Evolutionary conservation across 805 yeast genomes (phyloP).

Genomic region (Metschnikowia anglica): DNA sequence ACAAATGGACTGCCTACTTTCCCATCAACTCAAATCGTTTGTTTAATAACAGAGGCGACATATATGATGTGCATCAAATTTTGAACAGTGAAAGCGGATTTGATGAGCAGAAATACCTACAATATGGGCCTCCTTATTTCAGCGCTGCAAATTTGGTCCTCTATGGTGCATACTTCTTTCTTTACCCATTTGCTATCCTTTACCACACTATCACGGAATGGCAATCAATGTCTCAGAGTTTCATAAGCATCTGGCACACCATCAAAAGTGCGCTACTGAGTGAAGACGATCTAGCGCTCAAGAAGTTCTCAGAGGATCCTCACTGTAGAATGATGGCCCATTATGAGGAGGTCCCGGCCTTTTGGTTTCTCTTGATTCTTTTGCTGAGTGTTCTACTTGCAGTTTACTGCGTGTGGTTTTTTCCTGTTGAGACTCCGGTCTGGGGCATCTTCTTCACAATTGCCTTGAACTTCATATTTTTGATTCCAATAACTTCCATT

Average conservation of each 20-base stretch:
- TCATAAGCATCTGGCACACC: constrained; percentile 34
- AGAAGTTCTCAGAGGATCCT: constrained; percentile 43
- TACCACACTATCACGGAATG: constrained; percentile 49
- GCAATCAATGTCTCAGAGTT: constrained; percentile 40
- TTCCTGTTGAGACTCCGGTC: constrained; percentile 57
- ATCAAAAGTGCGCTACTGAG: constrained; percentile 27
- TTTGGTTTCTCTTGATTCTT: constrained; percentile 58
- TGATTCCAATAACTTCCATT: constrained; percentile 62
- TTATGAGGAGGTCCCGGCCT: constrained; percentile 71
- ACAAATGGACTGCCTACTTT: constrained; percentile 49
- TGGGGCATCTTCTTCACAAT: constrained; percentile 63
- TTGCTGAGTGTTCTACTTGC: constrained; percentile 45
- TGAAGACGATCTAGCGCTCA: constrained; percentile 6
- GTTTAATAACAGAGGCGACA: constrained; percentile 51
- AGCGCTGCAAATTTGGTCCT: constrained; percentile 59
- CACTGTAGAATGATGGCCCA: constrained; percentile 56
- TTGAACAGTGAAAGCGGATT: constrained; percentile 44
- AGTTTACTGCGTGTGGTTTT: constrained; percentile 45
- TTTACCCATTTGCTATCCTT: constrained; percentile 55
- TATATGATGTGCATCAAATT: constrained; percentile 47
- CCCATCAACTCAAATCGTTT: constrained; percentile 54
- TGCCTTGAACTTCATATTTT: constrained; percentile 51
- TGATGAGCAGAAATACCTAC: constrained; percentile 46
- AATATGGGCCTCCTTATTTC: constrained; percentile 67
- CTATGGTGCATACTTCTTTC: constrained; percentile 56